Conservation (phyloP, 768 basidiomycete species). For the Trametes cingulata region DNA sequence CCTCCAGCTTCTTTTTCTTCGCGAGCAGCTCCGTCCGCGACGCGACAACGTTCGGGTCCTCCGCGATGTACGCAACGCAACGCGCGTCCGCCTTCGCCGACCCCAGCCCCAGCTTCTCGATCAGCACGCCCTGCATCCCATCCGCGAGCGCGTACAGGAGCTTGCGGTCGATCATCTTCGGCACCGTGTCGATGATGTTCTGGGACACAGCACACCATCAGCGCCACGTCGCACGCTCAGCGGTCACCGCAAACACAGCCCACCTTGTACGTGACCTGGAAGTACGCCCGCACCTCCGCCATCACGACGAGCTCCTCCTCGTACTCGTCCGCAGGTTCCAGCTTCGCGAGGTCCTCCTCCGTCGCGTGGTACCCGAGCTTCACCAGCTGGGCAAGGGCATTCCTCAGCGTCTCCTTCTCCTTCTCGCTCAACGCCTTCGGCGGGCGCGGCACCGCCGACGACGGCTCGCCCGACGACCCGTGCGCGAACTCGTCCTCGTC, state of each 20-base stretch:
- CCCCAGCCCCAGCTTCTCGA: conserved; percentile 40
- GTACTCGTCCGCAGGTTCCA: conserved; percentile 52
- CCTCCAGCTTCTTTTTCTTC: conserved; percentile 39
- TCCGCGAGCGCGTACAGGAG: conserved; percentile 37
- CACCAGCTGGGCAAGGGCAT: conserved; percentile 38
- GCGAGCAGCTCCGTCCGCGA: conserved; percentile 38
- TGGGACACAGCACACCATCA: conserved; percentile 24
- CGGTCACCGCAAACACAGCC: not conserved
- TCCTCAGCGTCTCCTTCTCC: conserved; percentile 32
- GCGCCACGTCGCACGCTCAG: not conserved
- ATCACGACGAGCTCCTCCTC: conserved; percentile 62
- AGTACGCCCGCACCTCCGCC: conserved; percentile 72
- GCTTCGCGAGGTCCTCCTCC: conserved; percentile 44
- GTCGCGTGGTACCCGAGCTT: conserved; percentile 43
- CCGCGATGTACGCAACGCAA: conserved; percentile 45
- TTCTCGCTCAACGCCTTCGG: not conserved
- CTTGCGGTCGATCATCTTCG: conserved; percentile 53
- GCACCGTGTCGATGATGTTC: conserved; percentile 57
- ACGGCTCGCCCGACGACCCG: not conserved
- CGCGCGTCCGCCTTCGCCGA: conserved; percentile 35
- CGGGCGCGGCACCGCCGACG: not conserved
- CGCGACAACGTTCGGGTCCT: conserved; percentile 42
- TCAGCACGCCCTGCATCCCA: conserved; percentile 36
- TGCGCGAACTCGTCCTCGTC: not conserved
- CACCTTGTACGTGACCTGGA: conserved; percentile 55